phyloP scores from a whole-genome alignment of 2,329 filamentous ascomycete species.

The Botrytis fabae region DNA sequence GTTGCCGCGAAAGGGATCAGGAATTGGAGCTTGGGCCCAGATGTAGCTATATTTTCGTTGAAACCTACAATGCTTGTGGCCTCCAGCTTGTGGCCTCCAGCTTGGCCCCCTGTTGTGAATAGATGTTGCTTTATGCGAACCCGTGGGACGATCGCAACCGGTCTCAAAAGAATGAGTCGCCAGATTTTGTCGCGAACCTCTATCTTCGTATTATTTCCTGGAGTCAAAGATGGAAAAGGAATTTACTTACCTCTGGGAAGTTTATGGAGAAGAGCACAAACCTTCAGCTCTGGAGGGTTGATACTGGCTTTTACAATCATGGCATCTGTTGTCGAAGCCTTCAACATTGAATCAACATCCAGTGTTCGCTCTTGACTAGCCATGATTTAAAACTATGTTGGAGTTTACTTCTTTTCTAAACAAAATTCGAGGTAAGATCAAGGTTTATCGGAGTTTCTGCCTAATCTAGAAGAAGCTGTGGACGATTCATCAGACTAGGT shows the following conservation, averaged over 20 bases:
- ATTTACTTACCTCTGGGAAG: neutral
- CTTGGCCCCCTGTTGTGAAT: neutral
- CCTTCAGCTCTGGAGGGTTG: neutral
- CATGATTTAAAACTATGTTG: neutral
- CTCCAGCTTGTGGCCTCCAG: neutral
- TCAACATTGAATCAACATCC: neutral
- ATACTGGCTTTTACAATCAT: conserved; percentile 38
- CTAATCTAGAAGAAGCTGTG: too few relatives aligned
- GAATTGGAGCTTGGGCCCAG: neutral
- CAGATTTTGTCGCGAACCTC: neutral
- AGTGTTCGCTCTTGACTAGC: neutral
- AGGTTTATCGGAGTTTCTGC: too few relatives aligned
- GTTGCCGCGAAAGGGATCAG: neutral
- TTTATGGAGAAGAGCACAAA: neutral
- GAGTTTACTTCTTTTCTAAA: too few relatives aligned
- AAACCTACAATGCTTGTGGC: neutral
- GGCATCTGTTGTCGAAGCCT: neutral
- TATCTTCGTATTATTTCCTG: neutral
- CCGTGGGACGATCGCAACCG: neutral
- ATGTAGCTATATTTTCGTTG: neutral
- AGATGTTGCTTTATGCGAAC: neutral
- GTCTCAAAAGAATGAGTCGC: neutral
- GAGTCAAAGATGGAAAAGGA: neutral
- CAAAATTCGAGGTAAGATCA: too few relatives aligned
- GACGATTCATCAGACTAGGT: neutral